A percentile compares a stretch with the other conserved stretches of the same genome.
Evolutionary conservation across 2,329 filamentous ascomycete species (phyloP).

Genomic region (Beauveria bassiana): DNA sequence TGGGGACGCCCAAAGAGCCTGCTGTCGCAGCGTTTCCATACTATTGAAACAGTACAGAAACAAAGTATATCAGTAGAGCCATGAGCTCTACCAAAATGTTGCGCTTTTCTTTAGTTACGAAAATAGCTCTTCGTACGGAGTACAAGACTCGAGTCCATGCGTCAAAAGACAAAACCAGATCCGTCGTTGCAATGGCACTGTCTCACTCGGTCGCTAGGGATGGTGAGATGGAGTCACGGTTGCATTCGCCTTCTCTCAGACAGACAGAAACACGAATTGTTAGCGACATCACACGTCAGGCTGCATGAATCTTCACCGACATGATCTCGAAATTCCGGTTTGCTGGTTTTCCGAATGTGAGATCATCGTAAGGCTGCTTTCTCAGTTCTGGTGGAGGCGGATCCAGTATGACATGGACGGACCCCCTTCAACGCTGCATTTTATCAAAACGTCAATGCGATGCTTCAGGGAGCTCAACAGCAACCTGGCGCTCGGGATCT

Average conservation of each 20-base stretch:
- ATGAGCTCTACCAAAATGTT: too few species aligned
- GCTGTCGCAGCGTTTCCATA: background rate
- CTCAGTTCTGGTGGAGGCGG: background rate
- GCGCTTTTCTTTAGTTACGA: too few species aligned
- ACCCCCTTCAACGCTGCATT: too few species aligned
- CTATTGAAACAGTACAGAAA: too few species aligned
- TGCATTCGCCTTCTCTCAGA: background rate
- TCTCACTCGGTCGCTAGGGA: background rate
- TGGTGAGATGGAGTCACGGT: background rate
- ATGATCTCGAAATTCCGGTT: background rate
- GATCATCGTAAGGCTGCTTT: background rate
- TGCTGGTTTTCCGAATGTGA: background rate
- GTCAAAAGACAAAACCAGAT: background rate
- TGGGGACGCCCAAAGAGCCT: background rate
- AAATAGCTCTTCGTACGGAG: too few species aligned
- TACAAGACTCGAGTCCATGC: too few species aligned
- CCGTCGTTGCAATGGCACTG: background rate
- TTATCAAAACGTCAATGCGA: too few species aligned
- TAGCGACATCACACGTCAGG: background rate
- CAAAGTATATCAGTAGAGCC: too few species aligned
- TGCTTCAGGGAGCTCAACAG: too few species aligned
- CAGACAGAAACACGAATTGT: background rate
- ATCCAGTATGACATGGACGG: background rate
- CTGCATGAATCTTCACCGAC: background rate
- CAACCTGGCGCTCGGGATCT: too few species aligned